Evolutionary conservation across 805 yeast species (phyloP).

Genomic region (Brettanomyces sp.): DNA sequence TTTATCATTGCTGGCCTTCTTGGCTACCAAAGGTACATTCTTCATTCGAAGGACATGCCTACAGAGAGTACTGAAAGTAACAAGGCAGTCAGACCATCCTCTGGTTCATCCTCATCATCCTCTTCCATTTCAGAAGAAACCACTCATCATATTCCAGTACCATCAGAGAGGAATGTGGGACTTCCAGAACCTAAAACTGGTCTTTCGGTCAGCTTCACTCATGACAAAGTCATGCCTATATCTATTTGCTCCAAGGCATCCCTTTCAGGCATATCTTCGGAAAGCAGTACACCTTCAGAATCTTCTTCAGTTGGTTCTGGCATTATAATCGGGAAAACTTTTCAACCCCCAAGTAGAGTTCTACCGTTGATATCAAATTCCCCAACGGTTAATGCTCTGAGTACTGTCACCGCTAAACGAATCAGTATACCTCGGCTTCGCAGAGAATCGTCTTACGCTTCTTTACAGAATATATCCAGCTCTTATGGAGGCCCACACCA

Average conservation of each 20-base stretch:
- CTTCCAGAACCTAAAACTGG: too few species aligned
- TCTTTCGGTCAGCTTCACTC: neutral
- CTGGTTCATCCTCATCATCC: too few species aligned
- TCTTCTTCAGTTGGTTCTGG: neutral
- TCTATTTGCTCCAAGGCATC: neutral
- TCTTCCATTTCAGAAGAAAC: neutral
- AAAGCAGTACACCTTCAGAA: conserved; percentile 5
- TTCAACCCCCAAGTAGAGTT: conserved; percentile 32
- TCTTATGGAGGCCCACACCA: conserved; percentile 25
- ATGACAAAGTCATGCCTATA: conserved; percentile 1
- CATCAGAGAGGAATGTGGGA: too few species aligned
- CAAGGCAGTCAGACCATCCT: too few species aligned
- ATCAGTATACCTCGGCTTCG: conserved; percentile 13
- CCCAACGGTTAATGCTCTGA: conserved; percentile 5
- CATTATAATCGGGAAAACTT: conserved; percentile 21
- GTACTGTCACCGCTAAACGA: conserved; percentile 13
- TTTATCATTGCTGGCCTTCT: conserved; percentile 43
- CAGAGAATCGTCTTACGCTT: conserved; percentile 25
- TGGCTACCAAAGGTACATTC: conserved; percentile 24
- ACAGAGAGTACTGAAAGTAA: too few species aligned
- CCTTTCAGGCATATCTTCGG: conserved; percentile 1
- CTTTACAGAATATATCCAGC: conserved; percentile 26
- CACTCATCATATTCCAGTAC: neutral
- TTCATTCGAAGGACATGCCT: conserved; percentile 5
- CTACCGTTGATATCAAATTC: conserved; percentile 15